Evolutionary conservation across 768 basidiomycete species (phyloP), one percentile per base, ranked within the genome.

Genomic region (Lactarius quietus): DNA sequence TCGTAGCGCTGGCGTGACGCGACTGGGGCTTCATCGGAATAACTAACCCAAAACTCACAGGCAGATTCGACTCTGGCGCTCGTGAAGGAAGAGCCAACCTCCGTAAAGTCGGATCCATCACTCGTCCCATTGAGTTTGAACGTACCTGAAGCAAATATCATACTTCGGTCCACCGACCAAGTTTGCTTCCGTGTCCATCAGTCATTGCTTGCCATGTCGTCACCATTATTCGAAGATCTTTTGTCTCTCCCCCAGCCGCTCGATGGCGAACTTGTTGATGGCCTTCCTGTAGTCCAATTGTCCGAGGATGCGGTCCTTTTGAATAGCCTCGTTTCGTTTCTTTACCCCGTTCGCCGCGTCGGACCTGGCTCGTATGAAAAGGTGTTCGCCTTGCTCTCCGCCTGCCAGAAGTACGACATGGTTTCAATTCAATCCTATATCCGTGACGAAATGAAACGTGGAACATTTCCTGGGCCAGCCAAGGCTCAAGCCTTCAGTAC

Each of bases 291-390:
- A 33, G 33, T 33, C 33, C 33, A 33, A 33, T 33, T 33, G 33
- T 33, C 33, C 33, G 33, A 33, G 33, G 33, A 33, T 8, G 33
- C 33, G 3, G 33, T 3, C 33, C 33, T 33, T 33, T 8, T 67
- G 2, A 23, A 53, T 28, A 39, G 54, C 45, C 65, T 67, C 9
- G 5, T 52, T 29, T 45, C 57, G 17, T 36, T 54, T 33, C 45
- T 58, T 17, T 64, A 56, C 55, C 54, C 57, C 28, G 17, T 59
- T 26, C 41, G 29, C 28, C 28, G 43, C 28, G 31, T 59, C n/a
- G 14, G 45, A 33, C 58, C 58, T 3, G 20, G 33, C 33, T 33
- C 33, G 3, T 33, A 33, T 33, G 33, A 33, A 33, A 33, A 33
- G 33, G 33, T 33, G 33, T 33, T 33, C 8, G 33, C 33, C 3